Evolutionary conservation across 1,139 yeast genomes (phyloP), one percentile per base, ranked within the genome.

Genomic region (Pneumocystis oryctolagi): DNA sequence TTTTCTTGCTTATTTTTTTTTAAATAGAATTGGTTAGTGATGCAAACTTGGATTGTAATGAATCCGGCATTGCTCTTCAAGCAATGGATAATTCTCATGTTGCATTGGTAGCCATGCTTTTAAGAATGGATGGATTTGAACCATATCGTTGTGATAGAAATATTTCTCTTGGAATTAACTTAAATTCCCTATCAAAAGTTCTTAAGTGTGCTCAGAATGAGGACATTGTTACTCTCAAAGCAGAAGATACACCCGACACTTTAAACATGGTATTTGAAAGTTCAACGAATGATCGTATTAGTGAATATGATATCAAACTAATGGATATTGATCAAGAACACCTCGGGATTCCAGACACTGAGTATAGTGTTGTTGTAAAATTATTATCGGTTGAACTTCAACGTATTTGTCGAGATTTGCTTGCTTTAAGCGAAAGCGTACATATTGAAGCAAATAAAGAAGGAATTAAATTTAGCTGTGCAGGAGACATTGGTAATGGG

Each of bases 1-100:
- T 16, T 20, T 31, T 18, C 12, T 57, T 76, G 81, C 84, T 89
- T 72, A 86, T 89, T 71, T 97, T 92, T 71, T 84, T 97, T 65
- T 86, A 89, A 73, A 87, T 89, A 74, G 98, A 92, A 73, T 84
- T 95, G 73, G 96, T 92, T 67, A 87, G 87, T 72, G 81, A 89
- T 71, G 92, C 97, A 78, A 92, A 92, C 80, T 89, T 92, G 80
- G 95, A 90, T 77, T 92, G 97, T 77, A 84, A 95, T 28, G 95
- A 88, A 75, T 83, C 85, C 68, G 99, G 99, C 68, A 85, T 92
- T 71, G 87, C 95, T 25, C 94, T 94, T 31, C 97, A 92, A 78
- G 97, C 98, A 30, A 95, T 92, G 70, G 99, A 92, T 76, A 95
- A 89, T 73, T 89, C 98, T 42, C 89, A 97, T 79, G 97, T 92